Conservation (phyloP, 495 filamentous ascomycete genomes). For the Schizothecium vesticola region DNA sequence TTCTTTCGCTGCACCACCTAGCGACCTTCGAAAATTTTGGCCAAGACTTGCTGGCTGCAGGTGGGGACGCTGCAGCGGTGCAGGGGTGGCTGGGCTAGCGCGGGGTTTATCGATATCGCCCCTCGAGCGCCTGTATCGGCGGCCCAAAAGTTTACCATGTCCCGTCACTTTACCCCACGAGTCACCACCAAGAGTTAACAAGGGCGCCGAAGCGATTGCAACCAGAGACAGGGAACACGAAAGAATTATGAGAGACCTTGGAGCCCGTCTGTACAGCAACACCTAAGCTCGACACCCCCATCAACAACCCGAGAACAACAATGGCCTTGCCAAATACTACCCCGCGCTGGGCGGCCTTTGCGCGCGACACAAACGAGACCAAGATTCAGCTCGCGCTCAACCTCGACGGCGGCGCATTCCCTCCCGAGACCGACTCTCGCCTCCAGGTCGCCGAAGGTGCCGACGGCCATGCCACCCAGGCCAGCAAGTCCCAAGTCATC, state of each 20-base stretch:
- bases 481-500: slow-evolving; percentile 75
- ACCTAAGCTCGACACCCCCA: background rate
- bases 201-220: background rate
- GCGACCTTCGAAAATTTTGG: slow-evolving; percentile 21
- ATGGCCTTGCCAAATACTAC: slow-evolving; percentile 31
- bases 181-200: background rate
- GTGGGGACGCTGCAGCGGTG: background rate
- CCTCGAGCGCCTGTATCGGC: background rate
- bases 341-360: slow-evolving; percentile 64
- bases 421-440: slow-evolving; percentile 46
- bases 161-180: background rate
- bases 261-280: background rate
- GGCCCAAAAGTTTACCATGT: background rate
- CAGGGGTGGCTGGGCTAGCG: slow-evolving; percentile 8
- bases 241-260: background rate
- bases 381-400: slow-evolving; percentile 89
- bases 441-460: slow-evolving; percentile 34
- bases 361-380: slow-evolving; percentile 92
- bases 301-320: background rate
- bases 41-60: slow-evolving; percentile 7
- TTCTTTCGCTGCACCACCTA: background rate
- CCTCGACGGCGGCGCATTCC: slow-evolving; percentile 82
- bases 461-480: slow-evolving; percentile 71
- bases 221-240: background rate
- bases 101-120: background rate